Base-by-base conservation (phyloP, 371 early-diverging fungal genomes). In the Mortierella sp. region DNA sequence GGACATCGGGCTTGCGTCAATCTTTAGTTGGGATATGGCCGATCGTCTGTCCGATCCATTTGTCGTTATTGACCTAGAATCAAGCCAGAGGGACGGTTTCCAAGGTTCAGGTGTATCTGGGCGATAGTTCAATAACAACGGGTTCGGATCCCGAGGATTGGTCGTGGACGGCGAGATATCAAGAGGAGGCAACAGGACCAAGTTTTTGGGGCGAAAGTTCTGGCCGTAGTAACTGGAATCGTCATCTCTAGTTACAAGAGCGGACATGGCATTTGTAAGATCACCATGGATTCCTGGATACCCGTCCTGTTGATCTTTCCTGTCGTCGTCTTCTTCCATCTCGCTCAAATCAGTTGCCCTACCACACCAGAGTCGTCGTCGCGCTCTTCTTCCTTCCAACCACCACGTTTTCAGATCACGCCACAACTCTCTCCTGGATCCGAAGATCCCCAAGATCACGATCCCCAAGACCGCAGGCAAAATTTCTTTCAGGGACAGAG, bases 341-440 rank as follows among this genome's bases (percentile, higher is more conserved):
- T 34, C 34, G 4, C 10, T 34, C 10, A 4, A 4, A 7, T 34
- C 34, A 34, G 7, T 10, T 7, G 7, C 34, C 4, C 34, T 10
- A 34, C 34, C 34, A 34, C 34, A n/a, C n/a, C n/a, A n/a, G n/a
- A n/a, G n/a, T n/a, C n/a, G n/a, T 16, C 45, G 45, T 16, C 45
- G 10, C 48, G 21, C 3, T 47, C 10, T 24, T 24, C 19, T 13
- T 39, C 51, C 12, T 28, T 23, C 14, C 5, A 16, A 42, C 31
- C 51, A 27, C 26, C 39, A 41, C 16, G 5, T 12, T 16, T n/a
- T 42, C 0, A 72, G 24, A 34, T 76, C 76, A 51, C 38, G 54
- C 76, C 76, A 74, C 12, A 74, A 48, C 54, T 68, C 76, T 18
- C 49, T 6, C 42, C 58, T 64, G 42, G 65, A 46, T 5, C 78